Percentiles rank a stretch among this genome's conserved stretches.
phyloP scores from a whole-genome alignment of 495 filamentous ascomycete species.

The Pyrenula massariospora region DNA sequence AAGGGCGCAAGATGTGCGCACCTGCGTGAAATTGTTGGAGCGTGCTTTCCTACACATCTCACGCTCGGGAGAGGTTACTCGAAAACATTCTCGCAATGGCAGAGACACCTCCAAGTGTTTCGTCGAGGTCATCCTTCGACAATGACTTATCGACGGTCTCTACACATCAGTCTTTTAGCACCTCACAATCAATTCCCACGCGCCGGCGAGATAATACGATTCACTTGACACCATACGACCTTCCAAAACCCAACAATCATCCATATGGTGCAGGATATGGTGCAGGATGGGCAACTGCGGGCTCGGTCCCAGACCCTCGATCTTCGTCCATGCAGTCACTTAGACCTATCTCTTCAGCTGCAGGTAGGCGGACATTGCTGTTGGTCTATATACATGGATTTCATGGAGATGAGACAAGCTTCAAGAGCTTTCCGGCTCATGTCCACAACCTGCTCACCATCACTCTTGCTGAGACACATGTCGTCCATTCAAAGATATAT shows the following conservation, averaged over 20 bases:
- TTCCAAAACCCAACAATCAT: background rate
- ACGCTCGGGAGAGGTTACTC: no score
- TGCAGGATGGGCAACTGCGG: background rate
- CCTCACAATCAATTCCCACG: background rate
- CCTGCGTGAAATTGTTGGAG: background rate
- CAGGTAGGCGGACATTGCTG: conserved; percentile 45
- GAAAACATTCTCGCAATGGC: background rate
- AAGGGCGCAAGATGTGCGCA: background rate
- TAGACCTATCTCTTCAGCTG: background rate
- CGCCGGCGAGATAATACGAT: background rate
- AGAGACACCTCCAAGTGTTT: background rate
- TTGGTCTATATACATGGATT: conserved; percentile 88
- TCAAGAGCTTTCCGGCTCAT: conserved; percentile 78
- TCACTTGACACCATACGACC: background rate
- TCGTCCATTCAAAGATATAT: conserved; percentile 84
- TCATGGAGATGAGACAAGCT: conserved; percentile 81
- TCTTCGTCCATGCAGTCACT: background rate
- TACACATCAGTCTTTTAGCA: background rate
- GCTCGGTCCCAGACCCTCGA: background rate
- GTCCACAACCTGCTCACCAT: conserved; percentile 67
- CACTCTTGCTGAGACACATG: conserved; percentile 56
- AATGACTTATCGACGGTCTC: background rate
- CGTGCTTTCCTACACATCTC: no score
- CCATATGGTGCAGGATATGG: background rate
- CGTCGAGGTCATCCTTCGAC: background rate